Percentiles rank a stretch among this genome's conserved stretches.
These are phyloP conservation scores for Pythium diclinum DNA, from an alignment of 352 stramenopile species.

Conservation along the genomic window DNA sequence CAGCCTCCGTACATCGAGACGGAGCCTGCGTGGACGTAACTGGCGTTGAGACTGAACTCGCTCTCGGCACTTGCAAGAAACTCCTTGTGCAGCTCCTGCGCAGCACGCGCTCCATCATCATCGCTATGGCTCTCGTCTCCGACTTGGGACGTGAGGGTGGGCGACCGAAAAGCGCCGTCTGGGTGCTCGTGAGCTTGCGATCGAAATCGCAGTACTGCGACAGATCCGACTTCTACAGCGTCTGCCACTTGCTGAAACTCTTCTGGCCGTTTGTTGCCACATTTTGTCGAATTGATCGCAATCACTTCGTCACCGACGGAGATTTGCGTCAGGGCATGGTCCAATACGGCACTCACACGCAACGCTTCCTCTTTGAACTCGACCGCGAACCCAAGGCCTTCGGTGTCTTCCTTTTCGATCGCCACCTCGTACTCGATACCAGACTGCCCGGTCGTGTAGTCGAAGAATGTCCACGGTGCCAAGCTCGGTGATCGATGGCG, in stretches of 20 bases:
- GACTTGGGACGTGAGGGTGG: not conserved
- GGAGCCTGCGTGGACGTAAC: conserved; percentile 53
- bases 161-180: not conserved
- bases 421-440: conserved; percentile 67
- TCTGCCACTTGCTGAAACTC: conserved; percentile 38
- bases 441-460: conserved; percentile 63
- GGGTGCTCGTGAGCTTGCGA: conserved; percentile 27
- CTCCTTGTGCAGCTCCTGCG: conserved; percentile 31
- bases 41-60: conserved; percentile 30
- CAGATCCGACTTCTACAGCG: conserved; percentile 30
- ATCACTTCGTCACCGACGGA: conserved; percentile 59
- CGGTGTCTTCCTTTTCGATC: conserved; percentile 35
- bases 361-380: conserved; percentile 26
- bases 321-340: conserved; percentile 20
- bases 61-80: conserved; percentile 39
- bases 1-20: conserved; percentile 80
- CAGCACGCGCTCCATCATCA: conserved; percentile 26
- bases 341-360: conserved; percentile 27
- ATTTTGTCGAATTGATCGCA: conserved; percentile 49
- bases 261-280: conserved; percentile 37
- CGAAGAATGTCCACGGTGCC: conserved; percentile 71
- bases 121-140: not conserved
- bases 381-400: conserved; percentile 46
- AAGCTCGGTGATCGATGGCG: conserved; percentile 39
- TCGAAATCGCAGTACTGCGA: conserved; percentile 49